Conservation (phyloP, 345 rosid genomes). For the Lagerstroemia speciosa region DNA sequence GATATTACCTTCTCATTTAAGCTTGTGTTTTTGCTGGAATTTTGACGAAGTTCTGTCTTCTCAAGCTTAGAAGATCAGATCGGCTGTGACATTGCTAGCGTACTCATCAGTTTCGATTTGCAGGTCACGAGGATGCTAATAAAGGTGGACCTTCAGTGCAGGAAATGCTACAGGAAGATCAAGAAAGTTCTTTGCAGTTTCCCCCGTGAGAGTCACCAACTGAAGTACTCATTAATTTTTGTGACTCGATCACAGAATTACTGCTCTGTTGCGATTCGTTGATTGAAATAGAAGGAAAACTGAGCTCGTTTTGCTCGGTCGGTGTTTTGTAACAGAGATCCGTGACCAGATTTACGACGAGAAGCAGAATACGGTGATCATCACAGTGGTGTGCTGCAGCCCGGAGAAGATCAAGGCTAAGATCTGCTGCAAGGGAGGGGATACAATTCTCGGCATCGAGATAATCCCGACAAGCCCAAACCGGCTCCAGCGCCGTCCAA, state of each 20-base stretch:
- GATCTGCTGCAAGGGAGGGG: constrained; percentile 8
- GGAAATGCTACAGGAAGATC: constrained; percentile 28
- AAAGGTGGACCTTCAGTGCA: constrained; percentile 27
- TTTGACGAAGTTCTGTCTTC: no score
- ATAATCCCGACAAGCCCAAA: constrained; percentile 4
- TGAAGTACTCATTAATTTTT: not conserved
- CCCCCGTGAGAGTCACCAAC: constrained; percentile 18
- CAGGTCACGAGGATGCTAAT: constrained; percentile 27
- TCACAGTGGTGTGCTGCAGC: constrained; percentile 68
- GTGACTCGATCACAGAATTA: not conserved
- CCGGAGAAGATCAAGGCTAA: constrained; percentile 45
- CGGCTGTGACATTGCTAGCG: no score
- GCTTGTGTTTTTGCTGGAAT: no score
- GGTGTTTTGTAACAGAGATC: constrained; percentile 46
- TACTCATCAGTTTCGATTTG: not conserved
- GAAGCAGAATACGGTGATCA: constrained; percentile 49
- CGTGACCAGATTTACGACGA: constrained; percentile 55
- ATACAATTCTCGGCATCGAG: not conserved
- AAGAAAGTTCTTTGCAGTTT: constrained; percentile 22
- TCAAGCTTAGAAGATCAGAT: no score
- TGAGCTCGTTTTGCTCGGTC: constrained; percentile 20
- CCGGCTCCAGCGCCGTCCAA: not conserved
- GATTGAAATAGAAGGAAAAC: constrained; percentile 13
- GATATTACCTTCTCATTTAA: no score
- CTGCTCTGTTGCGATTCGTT: not conserved